Evolutionary conservation across 352 stramenopile genomes (phyloP).

Genomic region (Globisporangium spiculum): DNA sequence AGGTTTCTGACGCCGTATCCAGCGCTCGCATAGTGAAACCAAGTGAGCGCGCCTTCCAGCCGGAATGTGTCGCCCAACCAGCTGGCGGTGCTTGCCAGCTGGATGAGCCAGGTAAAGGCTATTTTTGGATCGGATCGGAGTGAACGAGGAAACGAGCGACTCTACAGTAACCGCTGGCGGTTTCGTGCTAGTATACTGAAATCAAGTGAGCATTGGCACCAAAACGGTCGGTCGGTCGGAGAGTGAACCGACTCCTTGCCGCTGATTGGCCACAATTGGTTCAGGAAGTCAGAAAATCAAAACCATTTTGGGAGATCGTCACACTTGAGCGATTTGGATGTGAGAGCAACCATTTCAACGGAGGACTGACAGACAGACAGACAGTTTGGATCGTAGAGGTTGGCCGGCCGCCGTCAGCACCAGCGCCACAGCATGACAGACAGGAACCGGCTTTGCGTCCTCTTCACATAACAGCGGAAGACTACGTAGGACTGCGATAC

Average conservation of each 20-base stretch:
- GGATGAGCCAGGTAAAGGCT: conserved; percentile 11
- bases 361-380: background rate
- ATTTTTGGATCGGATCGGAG: background rate
- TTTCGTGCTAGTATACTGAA: conserved; percentile 3
- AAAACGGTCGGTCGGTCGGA: conserved; percentile 6
- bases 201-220: background rate
- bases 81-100: conserved; percentile 1
- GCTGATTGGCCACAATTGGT: background rate
- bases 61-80: conserved; percentile 4
- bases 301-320: background rate
- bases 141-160: background rate
- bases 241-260: background rate
- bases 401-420: background rate
- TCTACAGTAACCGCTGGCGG: background rate
- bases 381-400: conserved; percentile 7
- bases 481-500: background rate
- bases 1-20: background rate
- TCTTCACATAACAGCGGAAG: background rate
- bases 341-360: background rate
- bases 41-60: conserved; percentile 1
- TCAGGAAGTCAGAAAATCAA: conserved; percentile 5
- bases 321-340: background rate
- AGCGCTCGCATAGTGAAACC: background rate
- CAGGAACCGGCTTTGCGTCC: background rate
- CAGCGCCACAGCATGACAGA: background rate